A percentile compares a stretch with the other conserved stretches of the same genome.
Evolutionary conservation across 2,329 filamentous ascomycete genomes (phyloP).

Genomic region (Epichloe uncinata): DNA sequence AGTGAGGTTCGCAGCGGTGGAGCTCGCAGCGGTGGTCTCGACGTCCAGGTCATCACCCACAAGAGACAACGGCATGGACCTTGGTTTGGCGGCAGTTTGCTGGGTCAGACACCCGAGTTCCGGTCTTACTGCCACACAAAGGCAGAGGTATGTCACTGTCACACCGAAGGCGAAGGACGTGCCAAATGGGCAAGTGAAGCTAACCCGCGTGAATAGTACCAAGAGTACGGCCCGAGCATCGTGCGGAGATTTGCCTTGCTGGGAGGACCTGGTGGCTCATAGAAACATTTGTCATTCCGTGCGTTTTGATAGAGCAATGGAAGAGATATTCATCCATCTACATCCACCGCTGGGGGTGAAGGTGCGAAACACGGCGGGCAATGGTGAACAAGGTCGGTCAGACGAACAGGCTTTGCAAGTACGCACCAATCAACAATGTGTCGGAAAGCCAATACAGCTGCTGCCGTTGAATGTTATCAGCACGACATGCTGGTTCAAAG

Average conservation of each 20-base stretch:
- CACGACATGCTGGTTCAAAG: too few relatives aligned
- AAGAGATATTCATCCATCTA: neutral
- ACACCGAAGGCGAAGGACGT: neutral
- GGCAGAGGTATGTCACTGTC: constrained; percentile 42
- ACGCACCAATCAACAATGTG: too few relatives aligned
- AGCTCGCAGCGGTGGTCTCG: constrained; percentile 83
- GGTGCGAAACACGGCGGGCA: too few relatives aligned
- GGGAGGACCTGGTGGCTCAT: constrained; percentile 79
- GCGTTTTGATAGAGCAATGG: constrained; percentile 1
- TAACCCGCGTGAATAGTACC: constrained; percentile 47
- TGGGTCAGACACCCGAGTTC: constrained; percentile 97
- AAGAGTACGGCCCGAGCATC: constrained; percentile 92
- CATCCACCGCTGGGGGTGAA: too few relatives aligned
- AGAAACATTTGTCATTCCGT: constrained; percentile 12
- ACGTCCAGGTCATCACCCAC: constrained; percentile 94
- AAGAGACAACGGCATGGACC: constrained; percentile 95
- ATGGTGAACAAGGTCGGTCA: too few relatives aligned
- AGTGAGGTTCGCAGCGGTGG: constrained; percentile 87
- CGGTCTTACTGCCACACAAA: constrained; percentile 97
- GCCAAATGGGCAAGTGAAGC: constrained; percentile 1
- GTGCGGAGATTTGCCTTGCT: constrained; percentile 88
- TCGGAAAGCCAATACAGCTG: too few relatives aligned
- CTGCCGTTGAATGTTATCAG: too few relatives aligned
- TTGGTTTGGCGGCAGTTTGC: constrained; percentile 94
- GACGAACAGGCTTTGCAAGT: too few relatives aligned